These are phyloP conservation scores for Onygenales sp. DNA, from an alignment of 2,329 filamentous ascomycete species.

Conservation along the genomic window DNA sequence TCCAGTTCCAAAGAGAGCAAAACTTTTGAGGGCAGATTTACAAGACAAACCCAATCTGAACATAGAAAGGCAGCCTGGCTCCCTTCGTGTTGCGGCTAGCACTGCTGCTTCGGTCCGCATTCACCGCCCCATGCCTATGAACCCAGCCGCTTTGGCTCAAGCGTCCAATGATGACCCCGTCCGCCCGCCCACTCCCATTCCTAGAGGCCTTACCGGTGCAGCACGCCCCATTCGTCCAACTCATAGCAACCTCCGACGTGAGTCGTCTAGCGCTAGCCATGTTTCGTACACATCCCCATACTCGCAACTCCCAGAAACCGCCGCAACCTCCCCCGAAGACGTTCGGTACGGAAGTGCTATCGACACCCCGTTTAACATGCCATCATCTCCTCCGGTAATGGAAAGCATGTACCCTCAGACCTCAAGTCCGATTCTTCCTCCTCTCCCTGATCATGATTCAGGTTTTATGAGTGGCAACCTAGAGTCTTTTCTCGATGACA, in stretches of 20 bases:
- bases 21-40: slow-evolving; percentile 62
- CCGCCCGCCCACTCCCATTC: slow-evolving; percentile 38
- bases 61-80: slow-evolving; percentile 65
- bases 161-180: slow-evolving; percentile 34
- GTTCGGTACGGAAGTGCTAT: slow-evolving; percentile 41
- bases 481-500: slow-evolving; percentile 60
- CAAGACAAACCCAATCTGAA: slow-evolving; percentile 57
- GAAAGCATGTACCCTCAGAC: slow-evolving; percentile 54
- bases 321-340: slow-evolving; percentile 41
- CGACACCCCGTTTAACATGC: slow-evolving; percentile 70
- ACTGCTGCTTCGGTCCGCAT: slow-evolving; percentile 79
- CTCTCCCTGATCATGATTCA: slow-evolving; percentile 55
- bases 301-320: slow-evolving; percentile 32
- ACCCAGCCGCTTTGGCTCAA: slow-evolving; percentile 23
- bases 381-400: slow-evolving; percentile 80
- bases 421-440: slow-evolving; percentile 69
- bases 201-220: slow-evolving; percentile 18
- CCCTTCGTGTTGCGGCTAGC: slow-evolving; percentile 79
- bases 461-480: slow-evolving; percentile 76
- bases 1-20: slow-evolving; percentile 66
- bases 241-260: slow-evolving; percentile 49
- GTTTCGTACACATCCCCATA: slow-evolving; percentile 30
- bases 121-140: slow-evolving; percentile 59
- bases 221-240: slow-evolving; percentile 22
- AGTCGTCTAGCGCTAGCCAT: slow-evolving; percentile 46